Evolutionary conservation across 805 yeast species (phyloP), one percentile per base, ranked within the genome.

Genomic region (Ogataea salicorniae): DNA sequence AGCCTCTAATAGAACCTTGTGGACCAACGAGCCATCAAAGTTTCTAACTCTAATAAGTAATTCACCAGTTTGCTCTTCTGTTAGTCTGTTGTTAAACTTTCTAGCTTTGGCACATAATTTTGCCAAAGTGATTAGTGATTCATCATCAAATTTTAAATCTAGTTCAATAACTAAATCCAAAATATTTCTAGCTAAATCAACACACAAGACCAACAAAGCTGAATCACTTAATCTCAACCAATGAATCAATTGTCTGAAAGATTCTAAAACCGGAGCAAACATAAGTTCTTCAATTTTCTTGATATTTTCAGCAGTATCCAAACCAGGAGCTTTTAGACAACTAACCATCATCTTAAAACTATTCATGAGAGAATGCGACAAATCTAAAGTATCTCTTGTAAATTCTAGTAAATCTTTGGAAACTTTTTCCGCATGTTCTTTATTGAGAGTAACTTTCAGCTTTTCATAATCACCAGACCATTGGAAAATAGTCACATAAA

Each of bases 141-240:
- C 73, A 37, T 81, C 83, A 18, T 84, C 72, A 29, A 84, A 71
- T 13, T 74, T 60, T 37, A 81, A 68, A 22, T 75, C 78, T 38
- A 70, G 61, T 37, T 79, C 83, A 31, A 68, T 64, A 0, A 90
- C 87, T 39, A 86, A 64, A 54, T 82, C 86, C 41, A 89, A 71
- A 0, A 88, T 80, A 39, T 77, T 75, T 43, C 81, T 75, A 5
- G 87, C 84, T 41, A 89, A 69, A 22, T 75, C 74, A 6, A 87
- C 91, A 71, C 96, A 88, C 1, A 88, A 77, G 23, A 75, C 75
- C 40, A 87, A 68, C 41, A 92, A 70, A 2, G 89, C 85, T 6
- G 78, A 71, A 64, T 91, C 97, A 49, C 92, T 88, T 41, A 92
- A 70, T 49, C 94, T 74, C 29, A 92, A 71, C 95, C 97, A 87